phyloP scores from a whole-genome alignment of 805 yeast species.

The Sugiyamaella valdiviana region DNA sequence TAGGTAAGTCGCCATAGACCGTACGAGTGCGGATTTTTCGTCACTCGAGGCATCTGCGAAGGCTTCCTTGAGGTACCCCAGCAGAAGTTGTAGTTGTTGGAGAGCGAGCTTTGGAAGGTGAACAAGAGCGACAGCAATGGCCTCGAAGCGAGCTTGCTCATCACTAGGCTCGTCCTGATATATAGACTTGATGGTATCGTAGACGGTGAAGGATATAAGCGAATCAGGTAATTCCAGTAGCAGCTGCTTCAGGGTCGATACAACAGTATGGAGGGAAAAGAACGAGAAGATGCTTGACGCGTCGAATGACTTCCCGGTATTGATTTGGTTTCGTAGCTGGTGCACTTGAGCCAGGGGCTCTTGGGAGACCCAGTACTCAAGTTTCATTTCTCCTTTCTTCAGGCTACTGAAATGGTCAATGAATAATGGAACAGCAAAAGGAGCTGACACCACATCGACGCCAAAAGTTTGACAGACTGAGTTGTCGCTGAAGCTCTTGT shows the following conservation, averaged over 20 bases:
- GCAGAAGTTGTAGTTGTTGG: slow-evolving; percentile 17
- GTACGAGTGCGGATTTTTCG: slow-evolving; percentile 12
- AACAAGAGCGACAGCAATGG: slow-evolving; percentile 19
- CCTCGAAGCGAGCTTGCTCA: slow-evolving; percentile 8
- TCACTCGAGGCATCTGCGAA: background rate
- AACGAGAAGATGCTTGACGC: slow-evolving; percentile 31
- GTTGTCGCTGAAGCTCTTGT: slow-evolving; percentile 64
- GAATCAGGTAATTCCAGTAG: slow-evolving; percentile 73
- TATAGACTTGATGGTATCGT: slow-evolving; percentile 51
- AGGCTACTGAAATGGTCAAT: slow-evolving; percentile 41
- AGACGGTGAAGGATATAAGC: slow-evolving; percentile 53
- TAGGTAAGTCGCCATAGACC: slow-evolving; percentile 21
- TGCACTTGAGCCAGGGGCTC: slow-evolving; percentile 53
- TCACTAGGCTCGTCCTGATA: background rate
- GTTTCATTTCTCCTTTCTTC: slow-evolving; percentile 17
- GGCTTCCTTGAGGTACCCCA: slow-evolving; percentile 13
- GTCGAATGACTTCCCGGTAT: slow-evolving; percentile 30
- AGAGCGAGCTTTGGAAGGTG: slow-evolving; percentile 23
- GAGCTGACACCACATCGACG: slow-evolving; percentile 62
- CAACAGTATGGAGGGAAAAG: slow-evolving; percentile 45
- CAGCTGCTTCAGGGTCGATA: slow-evolving; percentile 58
- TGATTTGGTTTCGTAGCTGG: slow-evolving; percentile 43
- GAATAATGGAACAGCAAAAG: slow-evolving; percentile 52
- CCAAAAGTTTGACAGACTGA: slow-evolving; percentile 65
- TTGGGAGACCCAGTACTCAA: slow-evolving; percentile 46